A percentile compares a stretch with the other conserved stretches of the same genome.
phyloP scores from a whole-genome alignment of 495 filamentous ascomycete genomes.

The Aspergillus bridgeri region DNA sequence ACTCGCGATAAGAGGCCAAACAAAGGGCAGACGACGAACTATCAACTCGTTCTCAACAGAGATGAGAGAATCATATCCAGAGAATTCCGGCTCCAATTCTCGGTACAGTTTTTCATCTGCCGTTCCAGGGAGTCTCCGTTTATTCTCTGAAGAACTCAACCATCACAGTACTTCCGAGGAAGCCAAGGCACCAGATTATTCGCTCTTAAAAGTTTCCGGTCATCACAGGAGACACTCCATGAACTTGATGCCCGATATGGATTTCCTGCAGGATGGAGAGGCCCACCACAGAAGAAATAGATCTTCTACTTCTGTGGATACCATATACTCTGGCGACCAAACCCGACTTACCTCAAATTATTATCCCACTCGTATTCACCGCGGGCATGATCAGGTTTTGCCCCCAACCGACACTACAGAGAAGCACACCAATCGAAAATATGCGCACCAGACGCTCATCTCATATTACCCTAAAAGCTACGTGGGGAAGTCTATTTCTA shows the following conservation, averaged over 20 bases:
- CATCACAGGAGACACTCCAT: background rate
- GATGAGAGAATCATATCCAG: too few species aligned
- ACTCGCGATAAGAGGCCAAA: too few species aligned
- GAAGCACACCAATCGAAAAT: background rate
- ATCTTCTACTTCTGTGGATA: background rate
- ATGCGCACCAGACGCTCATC: background rate
- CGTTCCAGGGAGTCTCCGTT: too few species aligned
- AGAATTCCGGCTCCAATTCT: too few species aligned
- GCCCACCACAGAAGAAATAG: background rate
- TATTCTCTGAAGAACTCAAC: background rate
- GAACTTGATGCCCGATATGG: background rate
- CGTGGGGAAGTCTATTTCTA: background rate
- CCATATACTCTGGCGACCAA: background rate
- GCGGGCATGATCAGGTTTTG: background rate
- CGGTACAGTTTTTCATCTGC: too few species aligned
- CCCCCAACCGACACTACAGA: background rate
- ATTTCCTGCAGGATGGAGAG: constrained; percentile 1
- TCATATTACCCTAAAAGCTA: background rate
- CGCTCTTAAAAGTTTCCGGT: background rate
- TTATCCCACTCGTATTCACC: background rate
- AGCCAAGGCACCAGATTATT: background rate
- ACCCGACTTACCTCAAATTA: background rate
- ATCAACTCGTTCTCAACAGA: too few species aligned
- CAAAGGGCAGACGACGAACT: too few species aligned
- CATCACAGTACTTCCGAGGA: background rate